A percentile compares a stretch with the other conserved stretches of the same genome.
phyloP scores from a whole-genome alignment of 352 stramenopile genomes.

The Pythium utonaiense region DNA sequence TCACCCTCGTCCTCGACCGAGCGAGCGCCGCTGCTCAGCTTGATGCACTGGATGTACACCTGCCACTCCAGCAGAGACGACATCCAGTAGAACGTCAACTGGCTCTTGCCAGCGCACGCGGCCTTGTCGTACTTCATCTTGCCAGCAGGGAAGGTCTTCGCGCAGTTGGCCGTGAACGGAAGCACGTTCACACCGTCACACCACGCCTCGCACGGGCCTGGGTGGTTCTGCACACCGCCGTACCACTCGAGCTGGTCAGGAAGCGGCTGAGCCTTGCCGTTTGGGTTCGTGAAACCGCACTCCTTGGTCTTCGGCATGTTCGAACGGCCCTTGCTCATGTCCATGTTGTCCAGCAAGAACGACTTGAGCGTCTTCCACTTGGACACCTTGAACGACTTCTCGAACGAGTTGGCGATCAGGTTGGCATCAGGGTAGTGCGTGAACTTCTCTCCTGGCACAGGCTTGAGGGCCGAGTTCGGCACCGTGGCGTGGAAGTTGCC shows the following conservation, averaged over 20 bases:
- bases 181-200: conserved; percentile 35
- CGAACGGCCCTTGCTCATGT: conserved; percentile 28
- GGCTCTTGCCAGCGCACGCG: conserved; percentile 33
- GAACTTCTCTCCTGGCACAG: not conserved
- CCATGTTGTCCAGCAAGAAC: conserved; percentile 31
- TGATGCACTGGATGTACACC: conserved; percentile 37
- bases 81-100: conserved; percentile 55
- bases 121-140: conserved; percentile 39
- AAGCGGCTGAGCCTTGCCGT: conserved; percentile 27
- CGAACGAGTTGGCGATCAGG: conserved; percentile 3
- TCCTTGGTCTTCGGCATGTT: conserved; percentile 18
- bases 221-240: conserved; percentile 36
- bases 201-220: conserved; percentile 45
- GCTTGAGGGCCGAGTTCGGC: conserved; percentile 6
- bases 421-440: not conserved
- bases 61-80: conserved; percentile 50
- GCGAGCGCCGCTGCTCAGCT: conserved; percentile 4
- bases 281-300: conserved; percentile 43
- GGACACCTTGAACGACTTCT: conserved; percentile 29
- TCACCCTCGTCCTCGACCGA: not conserved
- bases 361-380: conserved; percentile 47
- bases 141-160: conserved; percentile 29
- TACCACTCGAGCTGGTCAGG: conserved; percentile 41
- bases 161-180: conserved; percentile 36
- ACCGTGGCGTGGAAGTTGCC: conserved; percentile 7